A percentile compares a stretch with the other conserved stretches of the same genome.
These are phyloP conservation scores for Solanum commersonii DNA, from an alignment of 257 asterid species.

Conservation along the genomic window DNA sequence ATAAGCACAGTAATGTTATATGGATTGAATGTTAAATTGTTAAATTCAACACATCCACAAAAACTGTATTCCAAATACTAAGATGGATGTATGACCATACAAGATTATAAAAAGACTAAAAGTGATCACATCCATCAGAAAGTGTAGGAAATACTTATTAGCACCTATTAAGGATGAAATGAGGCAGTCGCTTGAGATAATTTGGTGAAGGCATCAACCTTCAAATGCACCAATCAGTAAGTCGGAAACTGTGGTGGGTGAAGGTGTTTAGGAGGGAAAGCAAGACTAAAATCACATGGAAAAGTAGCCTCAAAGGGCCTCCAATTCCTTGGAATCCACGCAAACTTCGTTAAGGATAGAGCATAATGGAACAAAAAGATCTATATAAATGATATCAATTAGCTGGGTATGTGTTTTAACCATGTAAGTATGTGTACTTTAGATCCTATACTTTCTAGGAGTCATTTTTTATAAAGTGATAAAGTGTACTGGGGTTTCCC, in stretches of 20 bases:
- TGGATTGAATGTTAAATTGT: neutral
- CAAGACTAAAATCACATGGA: neutral
- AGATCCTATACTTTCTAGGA: neutral
- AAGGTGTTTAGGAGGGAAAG: neutral
- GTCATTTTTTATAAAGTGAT: neutral
- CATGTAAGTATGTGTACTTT: neutral
- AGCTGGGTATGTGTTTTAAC: neutral
- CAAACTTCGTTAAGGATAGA: neutral
- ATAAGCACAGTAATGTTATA: neutral
- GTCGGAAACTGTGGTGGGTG: neutral
- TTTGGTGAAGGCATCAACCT: neutral
- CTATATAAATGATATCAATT: neutral
- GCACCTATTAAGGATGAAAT: neutral
- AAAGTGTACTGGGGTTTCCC: neutral
- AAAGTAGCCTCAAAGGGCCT: neutral
- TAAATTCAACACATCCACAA: neutral
- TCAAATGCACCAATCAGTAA: neutral
- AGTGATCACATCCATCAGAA: neutral
- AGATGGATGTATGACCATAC: neutral
- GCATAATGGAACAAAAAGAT: neutral
- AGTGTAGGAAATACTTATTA: neutral
- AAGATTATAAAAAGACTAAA: neutral
- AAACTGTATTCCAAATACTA: neutral
- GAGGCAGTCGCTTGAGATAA: neutral
- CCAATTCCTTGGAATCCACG: neutral